These are phyloP conservation scores for Xylaria hypoxylon DNA, from an alignment of 2,329 filamentous ascomycete genomes.

Conservation along the genomic window DNA sequence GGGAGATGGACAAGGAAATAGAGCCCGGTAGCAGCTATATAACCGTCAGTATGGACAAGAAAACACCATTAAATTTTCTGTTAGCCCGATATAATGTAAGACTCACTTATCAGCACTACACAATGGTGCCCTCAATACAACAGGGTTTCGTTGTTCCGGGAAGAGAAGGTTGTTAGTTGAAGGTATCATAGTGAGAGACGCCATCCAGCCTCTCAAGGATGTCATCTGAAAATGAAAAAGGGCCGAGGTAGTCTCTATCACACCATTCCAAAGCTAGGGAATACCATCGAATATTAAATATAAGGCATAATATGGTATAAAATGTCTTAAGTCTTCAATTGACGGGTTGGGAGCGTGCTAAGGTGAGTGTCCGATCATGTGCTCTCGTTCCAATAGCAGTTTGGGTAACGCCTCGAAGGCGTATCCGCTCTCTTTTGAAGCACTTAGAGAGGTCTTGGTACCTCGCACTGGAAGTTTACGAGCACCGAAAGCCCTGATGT, in stretches of 20 bases:
- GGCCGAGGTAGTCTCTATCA: not conserved
- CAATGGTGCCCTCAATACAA: not conserved
- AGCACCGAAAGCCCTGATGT: not conserved
- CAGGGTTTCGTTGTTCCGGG: not conserved
- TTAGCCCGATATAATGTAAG: no score
- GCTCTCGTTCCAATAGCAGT: no score
- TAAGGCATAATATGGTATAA: not conserved
- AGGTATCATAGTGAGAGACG: not conserved
- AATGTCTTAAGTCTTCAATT: not conserved
- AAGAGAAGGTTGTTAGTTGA: not conserved
- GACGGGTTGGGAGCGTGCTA: not conserved
- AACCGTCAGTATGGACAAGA: constrained; percentile 6
- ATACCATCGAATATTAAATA: not conserved
- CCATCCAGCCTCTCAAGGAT: not conserved
- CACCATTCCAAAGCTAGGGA: not conserved
- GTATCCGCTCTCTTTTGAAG: not conserved
- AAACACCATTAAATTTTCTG: not conserved
- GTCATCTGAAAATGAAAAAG: not conserved
- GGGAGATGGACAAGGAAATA: constrained; percentile 20
- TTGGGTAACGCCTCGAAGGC: no score
- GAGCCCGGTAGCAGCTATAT: constrained; percentile 22
- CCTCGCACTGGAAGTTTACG: no score
- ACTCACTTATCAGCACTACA: constrained; percentile 26
- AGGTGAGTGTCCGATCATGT: not conserved
- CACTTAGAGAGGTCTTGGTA: not conserved